Conservation (phyloP, 2,329 filamentous ascomycete species). For the Lojkania enalia region DNA sequence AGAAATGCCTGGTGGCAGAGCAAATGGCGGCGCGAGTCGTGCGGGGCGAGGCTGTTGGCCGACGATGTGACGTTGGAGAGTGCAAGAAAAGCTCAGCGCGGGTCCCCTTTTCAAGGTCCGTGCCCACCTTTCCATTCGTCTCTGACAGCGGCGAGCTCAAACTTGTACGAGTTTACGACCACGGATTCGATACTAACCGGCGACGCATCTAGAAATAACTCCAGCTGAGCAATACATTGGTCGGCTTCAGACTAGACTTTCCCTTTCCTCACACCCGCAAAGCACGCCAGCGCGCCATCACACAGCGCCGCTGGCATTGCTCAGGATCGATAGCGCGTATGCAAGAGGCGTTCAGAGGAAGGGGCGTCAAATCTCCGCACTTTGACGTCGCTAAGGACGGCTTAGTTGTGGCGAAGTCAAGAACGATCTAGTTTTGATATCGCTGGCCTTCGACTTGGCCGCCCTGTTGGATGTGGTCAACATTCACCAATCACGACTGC, state of each 20-base stretch:
- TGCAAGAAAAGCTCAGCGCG: not conserved
- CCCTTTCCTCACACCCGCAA: too few species aligned
- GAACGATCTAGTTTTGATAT: not conserved
- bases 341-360: too few species aligned
- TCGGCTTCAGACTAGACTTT: too few species aligned
- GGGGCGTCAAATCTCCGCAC: too few species aligned
- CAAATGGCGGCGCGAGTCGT: not conserved
- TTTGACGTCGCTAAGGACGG: too few species aligned
- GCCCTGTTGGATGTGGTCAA: not conserved
- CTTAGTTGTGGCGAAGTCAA: not conserved
- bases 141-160: not conserved
- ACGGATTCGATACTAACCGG: not conserved
- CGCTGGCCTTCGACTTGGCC: not conserved
- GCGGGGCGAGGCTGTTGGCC: not conserved
- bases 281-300: too few species aligned
- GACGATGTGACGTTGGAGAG: slow-evolving; percentile 4
- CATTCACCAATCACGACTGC: slow-evolving; percentile 1
- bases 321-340: too few species aligned
- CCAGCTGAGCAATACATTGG: slow-evolving; percentile 5
- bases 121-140: not conserved
- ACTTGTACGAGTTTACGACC: slow-evolving; percentile 7
- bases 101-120: slow-evolving; percentile 1
- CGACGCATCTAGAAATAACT: slow-evolving; percentile 3
- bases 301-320: too few species aligned
- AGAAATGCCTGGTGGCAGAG: not conserved